Base-by-base conservation (phyloP, 2,329 filamentous ascomycete genomes). In the Phoma sp. region DNA sequence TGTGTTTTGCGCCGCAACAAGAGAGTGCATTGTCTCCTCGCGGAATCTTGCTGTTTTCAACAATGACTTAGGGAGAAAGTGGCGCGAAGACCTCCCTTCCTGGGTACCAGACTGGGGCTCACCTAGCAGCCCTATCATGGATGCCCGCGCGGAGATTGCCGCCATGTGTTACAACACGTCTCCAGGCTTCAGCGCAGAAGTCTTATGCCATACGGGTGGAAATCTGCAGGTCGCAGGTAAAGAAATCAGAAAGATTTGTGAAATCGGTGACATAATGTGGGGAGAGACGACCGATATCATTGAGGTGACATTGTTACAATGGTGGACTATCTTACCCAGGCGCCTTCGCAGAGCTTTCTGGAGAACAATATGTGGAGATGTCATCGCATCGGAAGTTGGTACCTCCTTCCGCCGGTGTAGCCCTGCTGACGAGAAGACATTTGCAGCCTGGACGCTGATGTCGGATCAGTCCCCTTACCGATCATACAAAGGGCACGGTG, bases 81-180 rank as follows among this genome's bases (percentile, higher is more conserved):
- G 41, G 29, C 29, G 60, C 4, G 22, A 47, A 6, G 57, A 65
- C 33, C n/a, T 67, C 18, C 61, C 63, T 7, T 62, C 57, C 1
- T 67, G 61, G 63, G 66, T 62, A 4, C 61, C 65, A 0, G 60
- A 67, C 40, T 69, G 60, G 64, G 41, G 48, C 8, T n/a, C 39
- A 5, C 39, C 39, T 10, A 25, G 24, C 2, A 27, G 39, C 24
- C 25, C 24, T n/a, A 22, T 27, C 10, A 7, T 18, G 13, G 25
- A 27, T 18, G 13, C 9, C n/a, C 25, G 39, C 1, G 24, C 39
- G n/a, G 6, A 2, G 2, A 24, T 24, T 7, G 39, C 35, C 18
- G 18, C 13, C 13, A n/a, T 13, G 14, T 37, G 35, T 9, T 41
- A 41, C 13, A 9, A 30, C 6, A n/a, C 24, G 18, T 41, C 13